Evolutionary conservation across 768 basidiomycete species (phyloP), one percentile per base, ranked within the genome.

Genomic region (Lentinula boryana): DNA sequence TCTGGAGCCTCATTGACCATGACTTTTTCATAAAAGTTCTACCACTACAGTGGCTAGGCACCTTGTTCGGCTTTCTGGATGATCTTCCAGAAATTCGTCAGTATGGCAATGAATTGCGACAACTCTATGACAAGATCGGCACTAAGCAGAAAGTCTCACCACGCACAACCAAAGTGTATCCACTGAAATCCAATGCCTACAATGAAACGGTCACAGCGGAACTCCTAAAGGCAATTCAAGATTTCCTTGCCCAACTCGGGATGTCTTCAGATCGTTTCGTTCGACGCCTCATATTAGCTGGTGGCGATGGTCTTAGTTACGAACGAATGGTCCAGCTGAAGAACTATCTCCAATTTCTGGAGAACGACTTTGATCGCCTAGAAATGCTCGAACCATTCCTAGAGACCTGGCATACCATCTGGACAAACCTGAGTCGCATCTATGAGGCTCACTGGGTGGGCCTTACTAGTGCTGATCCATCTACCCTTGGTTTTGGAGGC

Each of bases 191-290:
- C 1, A 68, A 63, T 53, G 68, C 67, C 7, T 68, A 68, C n/a
- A 71, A 72, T 51, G 71, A 75, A 55, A 66, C 69, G 0, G 49
- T 65, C 0, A 66, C 68, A 0, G 64, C 69, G 0, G 73, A 76
- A 44, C 61, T 75, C 13, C 70, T 70, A 62, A 72, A 68, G 32
- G 72, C 66, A 0, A 50, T 76, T 0, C 16, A 67, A 2, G 75
- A 77, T 60, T 74, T 77, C 59, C 59, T 75, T 4, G 63, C 36
- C 0, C 76, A 78, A 62, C 56, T 68, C 8, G 75, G 75, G 35
- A 36, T 36, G 35, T 36, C 35, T 36, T 36, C 35, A 36, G 35
- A 36, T 36, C 35, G 10, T 36, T 36, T 36, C 35, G 35, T 36
- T 36, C 35, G 35, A 36, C 35, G 35, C 35, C 35, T 36, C 35